phyloP scores from a whole-genome alignment of 2,329 filamentous ascomycete genomes.

The Fusarium temperatum region DNA sequence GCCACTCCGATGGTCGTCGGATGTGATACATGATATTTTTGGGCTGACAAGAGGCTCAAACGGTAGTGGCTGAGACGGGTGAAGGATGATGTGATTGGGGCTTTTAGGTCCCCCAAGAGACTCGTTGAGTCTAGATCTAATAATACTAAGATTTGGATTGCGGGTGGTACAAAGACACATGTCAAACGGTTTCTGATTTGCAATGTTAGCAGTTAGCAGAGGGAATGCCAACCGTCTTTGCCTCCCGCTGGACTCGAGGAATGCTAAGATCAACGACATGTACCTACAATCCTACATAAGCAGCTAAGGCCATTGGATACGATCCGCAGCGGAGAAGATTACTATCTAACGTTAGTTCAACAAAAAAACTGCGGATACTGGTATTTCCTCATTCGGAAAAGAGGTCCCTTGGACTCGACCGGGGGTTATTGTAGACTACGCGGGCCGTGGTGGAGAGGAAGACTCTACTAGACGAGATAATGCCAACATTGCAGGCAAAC shows the following conservation, averaged over 20 bases:
- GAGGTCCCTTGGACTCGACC: background rate
- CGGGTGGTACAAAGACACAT: slow-evolving; percentile 11
- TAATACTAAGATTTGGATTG: background rate
- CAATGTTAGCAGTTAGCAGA: background rate
- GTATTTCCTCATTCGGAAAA: slow-evolving; percentile 1
- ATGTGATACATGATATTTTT: slow-evolving; percentile 23
- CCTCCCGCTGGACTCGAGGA: slow-evolving; percentile 13
- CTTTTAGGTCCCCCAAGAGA: background rate
- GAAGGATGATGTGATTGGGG: background rate
- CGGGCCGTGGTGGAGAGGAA: slow-evolving; percentile 26
- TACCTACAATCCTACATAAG: background rate
- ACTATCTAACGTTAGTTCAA: background rate
- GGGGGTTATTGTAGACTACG: background rate
- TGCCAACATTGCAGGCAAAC: background rate
- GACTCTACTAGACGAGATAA: background rate
- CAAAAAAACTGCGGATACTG: background rate
- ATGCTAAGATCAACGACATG: slow-evolving; percentile 8
- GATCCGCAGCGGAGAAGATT: background rate
- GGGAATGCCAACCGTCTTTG: slow-evolving; percentile 30
- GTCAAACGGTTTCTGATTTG: slow-evolving; percentile 24
- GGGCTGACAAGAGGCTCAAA: slow-evolving; percentile 15
- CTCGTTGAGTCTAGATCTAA: background rate
- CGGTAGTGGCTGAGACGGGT: slow-evolving; percentile 1
- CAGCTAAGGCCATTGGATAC: background rate
- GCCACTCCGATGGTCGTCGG: slow-evolving; percentile 15